Conservation (phyloP, 1,139 yeast genomes). For the Taphrina flavorubra region DNA sequence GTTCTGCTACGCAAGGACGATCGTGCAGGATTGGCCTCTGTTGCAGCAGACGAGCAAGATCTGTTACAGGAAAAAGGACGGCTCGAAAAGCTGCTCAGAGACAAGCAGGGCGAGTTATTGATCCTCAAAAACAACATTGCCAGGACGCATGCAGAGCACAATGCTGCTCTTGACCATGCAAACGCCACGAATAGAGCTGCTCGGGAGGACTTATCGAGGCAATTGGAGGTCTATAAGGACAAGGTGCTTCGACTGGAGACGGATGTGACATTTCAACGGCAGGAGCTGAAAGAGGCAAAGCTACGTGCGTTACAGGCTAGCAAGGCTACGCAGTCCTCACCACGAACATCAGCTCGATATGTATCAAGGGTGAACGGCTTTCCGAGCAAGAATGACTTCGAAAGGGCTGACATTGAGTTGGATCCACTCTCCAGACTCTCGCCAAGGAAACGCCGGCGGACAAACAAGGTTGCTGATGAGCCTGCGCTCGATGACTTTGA, state of each 20-base stretch:
- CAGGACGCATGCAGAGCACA: constrained; percentile 25
- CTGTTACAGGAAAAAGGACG: neutral
- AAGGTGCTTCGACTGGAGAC: constrained; percentile 12
- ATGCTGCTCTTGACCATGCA: constrained; percentile 15
- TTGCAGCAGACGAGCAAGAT: neutral
- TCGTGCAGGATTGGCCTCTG: neutral
- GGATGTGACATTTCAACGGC: constrained; percentile 31
- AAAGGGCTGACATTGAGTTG: constrained; percentile 4
- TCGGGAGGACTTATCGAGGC: constrained; percentile 2
- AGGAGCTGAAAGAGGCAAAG: constrained; percentile 33
- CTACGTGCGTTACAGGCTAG: neutral
- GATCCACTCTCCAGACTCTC: neutral
- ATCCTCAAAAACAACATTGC: constrained; percentile 24
- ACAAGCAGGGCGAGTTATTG: constrained; percentile 30
- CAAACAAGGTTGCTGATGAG: constrained; percentile 2
- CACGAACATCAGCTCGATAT: neutral
- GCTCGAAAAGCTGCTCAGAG: constrained; percentile 11
- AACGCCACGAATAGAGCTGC: neutral
- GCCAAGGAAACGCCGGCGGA: constrained; percentile 9
- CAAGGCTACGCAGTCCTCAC: constrained; percentile 4
- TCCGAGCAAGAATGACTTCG: constrained; percentile 16
- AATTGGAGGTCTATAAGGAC: constrained; percentile 8
- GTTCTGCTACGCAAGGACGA: neutral
- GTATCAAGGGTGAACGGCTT: neutral
- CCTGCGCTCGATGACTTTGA: constrained; percentile 21